phyloP scores from a whole-genome alignment of 257 asterid species.

The Gentiana dahurica region DNA sequence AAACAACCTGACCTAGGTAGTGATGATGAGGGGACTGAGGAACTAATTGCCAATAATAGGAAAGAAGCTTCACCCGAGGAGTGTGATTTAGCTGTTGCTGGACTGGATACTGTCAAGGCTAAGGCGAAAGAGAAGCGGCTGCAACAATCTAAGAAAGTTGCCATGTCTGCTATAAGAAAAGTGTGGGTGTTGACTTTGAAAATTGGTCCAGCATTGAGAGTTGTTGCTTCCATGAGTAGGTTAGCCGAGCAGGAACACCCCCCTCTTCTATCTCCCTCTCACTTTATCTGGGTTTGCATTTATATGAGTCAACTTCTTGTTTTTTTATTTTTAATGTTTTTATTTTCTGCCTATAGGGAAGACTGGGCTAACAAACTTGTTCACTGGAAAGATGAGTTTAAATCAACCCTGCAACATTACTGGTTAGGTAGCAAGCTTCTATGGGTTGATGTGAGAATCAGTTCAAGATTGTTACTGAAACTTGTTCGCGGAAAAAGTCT shows the following conservation, averaged over 20 bases:
- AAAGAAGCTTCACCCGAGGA: constrained; percentile 89
- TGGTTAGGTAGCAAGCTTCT: constrained; percentile 89
- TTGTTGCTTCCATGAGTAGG: constrained; percentile 85
- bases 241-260: constrained; percentile 5
- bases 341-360: constrained; percentile 36
- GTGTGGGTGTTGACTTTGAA: constrained; percentile 57
- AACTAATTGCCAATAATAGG: constrained; percentile 40
- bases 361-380: constrained; percentile 74
- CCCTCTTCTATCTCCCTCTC: neutral
- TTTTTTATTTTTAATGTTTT: constrained; percentile 9
- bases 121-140: constrained; percentile 66
- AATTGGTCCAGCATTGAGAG: constrained; percentile 72
- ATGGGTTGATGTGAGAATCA: constrained; percentile 88
- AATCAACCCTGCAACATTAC: constrained; percentile 76
- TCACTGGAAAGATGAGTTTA: constrained; percentile 76
- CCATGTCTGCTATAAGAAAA: constrained; percentile 36
- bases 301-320: neutral
- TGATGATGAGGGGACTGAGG: constrained; percentile 50
- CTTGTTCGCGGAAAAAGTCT: constrained; percentile 79
- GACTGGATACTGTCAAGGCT: constrained; percentile 78
- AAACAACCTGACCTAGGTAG: constrained; percentile 52
- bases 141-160: constrained; percentile 48
- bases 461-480: constrained; percentile 69
- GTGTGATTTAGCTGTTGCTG: constrained; percentile 87
- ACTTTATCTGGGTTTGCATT: neutral